Percentiles rank a stretch among this genome's conserved stretches.
Evolutionary conservation across 2,329 filamentous ascomycete species (phyloP).

Genomic region (Mariannaea sp.): DNA sequence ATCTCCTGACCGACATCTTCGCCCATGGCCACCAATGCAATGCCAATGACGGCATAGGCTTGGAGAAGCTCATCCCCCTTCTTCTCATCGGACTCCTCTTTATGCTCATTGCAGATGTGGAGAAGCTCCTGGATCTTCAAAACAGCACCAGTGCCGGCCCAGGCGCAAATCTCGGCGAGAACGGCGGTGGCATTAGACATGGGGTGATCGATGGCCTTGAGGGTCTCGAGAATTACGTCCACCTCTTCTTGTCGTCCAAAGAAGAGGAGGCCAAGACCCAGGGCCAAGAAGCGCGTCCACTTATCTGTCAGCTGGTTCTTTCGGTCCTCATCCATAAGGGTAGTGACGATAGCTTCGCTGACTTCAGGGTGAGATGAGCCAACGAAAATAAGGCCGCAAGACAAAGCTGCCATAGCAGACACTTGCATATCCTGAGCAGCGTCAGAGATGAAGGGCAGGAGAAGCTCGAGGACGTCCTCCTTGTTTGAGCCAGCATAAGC

Average conservation of each 20-base stretch:
- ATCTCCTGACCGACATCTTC: conserved; percentile 99
- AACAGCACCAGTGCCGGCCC: conserved; percentile 96
- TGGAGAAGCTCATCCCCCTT: conserved; percentile 95
- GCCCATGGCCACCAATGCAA: conserved; percentile 95
- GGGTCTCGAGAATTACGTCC: conserved; percentile 94
- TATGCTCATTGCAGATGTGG: conserved; percentile 97
- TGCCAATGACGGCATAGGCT: conserved; percentile 91
- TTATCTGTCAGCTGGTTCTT: conserved; percentile 93
- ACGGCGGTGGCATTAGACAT: conserved; percentile 97
- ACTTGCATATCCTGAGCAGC: conserved; percentile 89
- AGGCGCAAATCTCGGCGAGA: conserved; percentile 94
- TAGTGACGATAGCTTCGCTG: conserved; percentile 88
- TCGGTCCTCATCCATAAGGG: conserved; percentile 90
- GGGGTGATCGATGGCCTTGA: conserved; percentile 96
- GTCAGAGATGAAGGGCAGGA: conserved; percentile 87
- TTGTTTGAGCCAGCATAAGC: conserved; percentile 95
- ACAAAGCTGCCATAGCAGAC: conserved; percentile 92
- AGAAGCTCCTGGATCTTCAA: conserved; percentile 96
- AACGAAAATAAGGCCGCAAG: conserved; percentile 88
- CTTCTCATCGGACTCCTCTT: conserved; percentile 93
- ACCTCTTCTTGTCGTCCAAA: conserved; percentile 98
- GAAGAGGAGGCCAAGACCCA: conserved; percentile 90
- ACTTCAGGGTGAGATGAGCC: conserved; percentile 91
- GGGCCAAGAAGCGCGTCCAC: conserved; percentile 95
- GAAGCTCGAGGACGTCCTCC: conserved; percentile 80